Evolutionary conservation across 257 asterid species (phyloP).

Genomic region (Petrea volubilis): DNA sequence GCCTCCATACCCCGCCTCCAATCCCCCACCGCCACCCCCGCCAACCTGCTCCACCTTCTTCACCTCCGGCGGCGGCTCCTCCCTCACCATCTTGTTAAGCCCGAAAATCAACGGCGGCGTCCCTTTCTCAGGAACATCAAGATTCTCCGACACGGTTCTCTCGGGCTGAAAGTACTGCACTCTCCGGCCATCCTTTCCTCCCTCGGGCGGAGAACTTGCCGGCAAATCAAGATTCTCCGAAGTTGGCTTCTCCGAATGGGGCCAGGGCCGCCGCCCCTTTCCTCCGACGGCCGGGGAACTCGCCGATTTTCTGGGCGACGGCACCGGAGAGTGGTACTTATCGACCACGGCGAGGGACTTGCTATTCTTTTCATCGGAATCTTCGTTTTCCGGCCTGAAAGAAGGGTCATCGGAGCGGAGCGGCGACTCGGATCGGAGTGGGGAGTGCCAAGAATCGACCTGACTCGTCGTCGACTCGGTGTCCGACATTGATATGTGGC

Average conservation of each 20-base stretch:
- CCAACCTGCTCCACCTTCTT: constrained; percentile 42
- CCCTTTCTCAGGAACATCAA: constrained; percentile 25
- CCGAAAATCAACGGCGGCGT: constrained; percentile 33
- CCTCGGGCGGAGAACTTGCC: constrained; percentile 22
- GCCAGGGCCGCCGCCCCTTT: constrained; percentile 31
- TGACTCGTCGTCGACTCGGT: constrained; percentile 76
- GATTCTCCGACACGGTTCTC: constrained; percentile 21
- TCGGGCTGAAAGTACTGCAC: constrained; percentile 14
- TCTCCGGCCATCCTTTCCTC: constrained; percentile 21
- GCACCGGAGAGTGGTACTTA: constrained; percentile 42
- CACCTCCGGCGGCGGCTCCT: constrained; percentile 37
- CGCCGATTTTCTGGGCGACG: constrained; percentile 41
- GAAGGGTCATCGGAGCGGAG: constrained; percentile 57
- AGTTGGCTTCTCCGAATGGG: constrained; percentile 40
- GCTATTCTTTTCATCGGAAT: constrained; percentile 27
- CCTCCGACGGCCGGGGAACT: constrained; percentile 22
- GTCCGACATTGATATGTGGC: constrained; percentile 74
- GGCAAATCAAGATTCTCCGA: constrained; percentile 48
- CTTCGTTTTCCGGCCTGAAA: constrained; percentile 32
- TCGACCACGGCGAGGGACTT: constrained; percentile 51
- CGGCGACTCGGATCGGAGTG: constrained; percentile 70
- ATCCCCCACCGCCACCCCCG: constrained; percentile 28
- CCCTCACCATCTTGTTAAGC: constrained; percentile 45
- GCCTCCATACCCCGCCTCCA: constrained; percentile 46
- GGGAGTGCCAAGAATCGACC: constrained; percentile 79